Conservation (phyloP, 768 basidiomycete genomes). For the Naganishia friedmannii region DNA sequence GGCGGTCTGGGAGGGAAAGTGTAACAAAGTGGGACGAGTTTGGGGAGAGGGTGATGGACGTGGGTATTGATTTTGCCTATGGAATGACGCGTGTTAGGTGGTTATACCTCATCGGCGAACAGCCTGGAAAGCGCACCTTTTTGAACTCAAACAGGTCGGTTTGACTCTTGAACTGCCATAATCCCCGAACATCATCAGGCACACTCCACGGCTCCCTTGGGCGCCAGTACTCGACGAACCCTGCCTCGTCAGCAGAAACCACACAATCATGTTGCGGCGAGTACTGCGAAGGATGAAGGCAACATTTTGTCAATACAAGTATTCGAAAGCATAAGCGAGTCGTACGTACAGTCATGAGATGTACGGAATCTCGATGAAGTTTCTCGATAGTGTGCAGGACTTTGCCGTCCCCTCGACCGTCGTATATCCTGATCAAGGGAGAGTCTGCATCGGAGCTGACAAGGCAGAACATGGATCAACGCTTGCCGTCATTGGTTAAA, state of each 20-base stretch:
- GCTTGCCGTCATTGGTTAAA: neutral
- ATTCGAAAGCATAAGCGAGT: neutral
- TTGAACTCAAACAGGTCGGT: slow-evolving; percentile 98
- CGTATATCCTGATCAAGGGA: slow-evolving; percentile 80
- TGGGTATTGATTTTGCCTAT: slow-evolving; percentile 85
- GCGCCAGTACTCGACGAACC: slow-evolving; percentile 95
- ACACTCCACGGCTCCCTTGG: slow-evolving; percentile 81
- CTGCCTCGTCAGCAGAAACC: slow-evolving; percentile 87
- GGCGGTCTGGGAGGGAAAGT: slow-evolving; percentile 83
- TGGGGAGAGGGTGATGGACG: slow-evolving; percentile 86
- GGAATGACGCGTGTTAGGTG: neutral
- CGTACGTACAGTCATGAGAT: slow-evolving; percentile 77
- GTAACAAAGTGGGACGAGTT: slow-evolving; percentile 85
- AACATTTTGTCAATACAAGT: too few species aligned
- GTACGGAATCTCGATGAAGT: slow-evolving; percentile 83
- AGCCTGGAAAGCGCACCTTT: slow-evolving; percentile 62
- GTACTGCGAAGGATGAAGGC: slow-evolving; percentile 60
- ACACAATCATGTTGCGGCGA: slow-evolving; percentile 85
- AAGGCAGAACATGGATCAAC: neutral
- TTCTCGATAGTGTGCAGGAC: slow-evolving; percentile 72
- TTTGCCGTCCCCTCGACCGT: slow-evolving; percentile 78
- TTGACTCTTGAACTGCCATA: slow-evolving; percentile 86
- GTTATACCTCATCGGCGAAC: neutral
- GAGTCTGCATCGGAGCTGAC: slow-evolving; percentile 73
- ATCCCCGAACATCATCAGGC: slow-evolving; percentile 69